Percentiles rank a stretch among this genome's conserved stretches.
Conservation (phyloP, 73 alveolate species). For the Symbiodinium pilosum region DNA sequence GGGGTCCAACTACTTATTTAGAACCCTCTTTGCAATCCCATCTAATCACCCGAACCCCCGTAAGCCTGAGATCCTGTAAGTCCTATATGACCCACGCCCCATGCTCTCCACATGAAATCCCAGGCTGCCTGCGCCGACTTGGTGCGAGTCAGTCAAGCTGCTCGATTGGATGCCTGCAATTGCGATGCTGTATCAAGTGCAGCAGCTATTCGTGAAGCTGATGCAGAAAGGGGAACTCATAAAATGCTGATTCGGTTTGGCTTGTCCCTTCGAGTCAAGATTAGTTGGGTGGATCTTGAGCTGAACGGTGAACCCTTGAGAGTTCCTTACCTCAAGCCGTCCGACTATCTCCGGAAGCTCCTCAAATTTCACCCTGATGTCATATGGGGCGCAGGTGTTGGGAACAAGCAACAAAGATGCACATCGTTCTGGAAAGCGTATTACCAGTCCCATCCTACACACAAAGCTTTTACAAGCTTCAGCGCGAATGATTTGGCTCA, state of each 20-base stretch:
- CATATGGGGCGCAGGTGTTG: background rate
- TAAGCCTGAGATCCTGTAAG: background rate
- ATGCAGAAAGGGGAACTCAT: background rate
- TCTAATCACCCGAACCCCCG: background rate
- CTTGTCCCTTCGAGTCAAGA: background rate
- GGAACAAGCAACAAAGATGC: background rate
- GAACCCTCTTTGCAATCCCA: background rate
- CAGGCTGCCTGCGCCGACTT: background rate
- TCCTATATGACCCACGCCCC: too few relatives aligned
- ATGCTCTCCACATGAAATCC: background rate
- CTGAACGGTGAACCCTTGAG: background rate
- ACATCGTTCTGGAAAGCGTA: background rate
- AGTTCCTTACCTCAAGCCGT: background rate
- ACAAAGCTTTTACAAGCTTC: background rate
- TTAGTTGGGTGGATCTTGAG: background rate
- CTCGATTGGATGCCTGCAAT: background rate
- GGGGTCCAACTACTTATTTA: too few relatives aligned
- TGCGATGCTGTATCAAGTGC: background rate
- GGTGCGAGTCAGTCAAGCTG: background rate
- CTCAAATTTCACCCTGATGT: background rate
- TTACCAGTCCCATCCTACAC: background rate
- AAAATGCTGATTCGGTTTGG: background rate
- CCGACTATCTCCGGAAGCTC: background rate
- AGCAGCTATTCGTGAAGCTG: background rate
- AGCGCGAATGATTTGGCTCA: background rate